A percentile compares a stretch with the other conserved stretches of the same genome.
phyloP scores from a whole-genome alignment of 345 rosid genomes.

The Clausena lansium region DNA sequence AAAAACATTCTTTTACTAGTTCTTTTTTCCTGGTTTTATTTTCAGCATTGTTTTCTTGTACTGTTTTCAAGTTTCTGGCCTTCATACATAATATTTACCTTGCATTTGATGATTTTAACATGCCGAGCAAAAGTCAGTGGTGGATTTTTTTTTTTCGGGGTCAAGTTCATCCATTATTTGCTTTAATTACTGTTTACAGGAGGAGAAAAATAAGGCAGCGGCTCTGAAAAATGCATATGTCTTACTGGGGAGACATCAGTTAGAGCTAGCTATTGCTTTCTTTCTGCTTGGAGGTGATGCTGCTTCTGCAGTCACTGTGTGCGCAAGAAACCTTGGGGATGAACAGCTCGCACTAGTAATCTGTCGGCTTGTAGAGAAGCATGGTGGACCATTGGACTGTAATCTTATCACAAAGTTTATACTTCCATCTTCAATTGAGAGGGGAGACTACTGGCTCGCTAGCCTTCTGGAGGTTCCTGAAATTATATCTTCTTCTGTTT shows the following conservation, averaged over 20 bases:
- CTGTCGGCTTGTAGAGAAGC: constrained; percentile 82
- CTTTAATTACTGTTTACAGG: constrained; percentile 39
- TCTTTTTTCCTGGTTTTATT: neutral
- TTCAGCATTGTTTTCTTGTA: neutral
- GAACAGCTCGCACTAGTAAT: constrained; percentile 91
- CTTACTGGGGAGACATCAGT: constrained; percentile 88
- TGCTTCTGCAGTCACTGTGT: constrained; percentile 79
- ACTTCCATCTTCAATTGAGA: constrained; percentile 73
- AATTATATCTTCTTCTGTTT: constrained; percentile 27
- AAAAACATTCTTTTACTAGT: neutral
- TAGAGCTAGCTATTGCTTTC: constrained; percentile 86
- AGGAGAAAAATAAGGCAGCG: constrained; percentile 89
- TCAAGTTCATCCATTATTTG: constrained; percentile 1
- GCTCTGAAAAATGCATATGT: constrained; percentile 96
- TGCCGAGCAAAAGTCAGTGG: constrained; percentile 10
- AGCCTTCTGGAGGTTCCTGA: constrained; percentile 75
- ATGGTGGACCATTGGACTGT: constrained; percentile 67
- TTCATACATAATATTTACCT: neutral
- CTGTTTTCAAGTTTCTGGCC: neutral
- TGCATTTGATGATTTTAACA: constrained; percentile 7
- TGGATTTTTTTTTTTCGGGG: neutral
- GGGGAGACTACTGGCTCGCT: constrained; percentile 78
- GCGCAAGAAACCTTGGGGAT: constrained; percentile 84
- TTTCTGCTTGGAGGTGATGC: constrained; percentile 93
- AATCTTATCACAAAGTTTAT: constrained; percentile 59